These are phyloP conservation scores for Trichomonas gallinae DNA, from an alignment of 208 protist genomes.

Conservation along the genomic window DNA sequence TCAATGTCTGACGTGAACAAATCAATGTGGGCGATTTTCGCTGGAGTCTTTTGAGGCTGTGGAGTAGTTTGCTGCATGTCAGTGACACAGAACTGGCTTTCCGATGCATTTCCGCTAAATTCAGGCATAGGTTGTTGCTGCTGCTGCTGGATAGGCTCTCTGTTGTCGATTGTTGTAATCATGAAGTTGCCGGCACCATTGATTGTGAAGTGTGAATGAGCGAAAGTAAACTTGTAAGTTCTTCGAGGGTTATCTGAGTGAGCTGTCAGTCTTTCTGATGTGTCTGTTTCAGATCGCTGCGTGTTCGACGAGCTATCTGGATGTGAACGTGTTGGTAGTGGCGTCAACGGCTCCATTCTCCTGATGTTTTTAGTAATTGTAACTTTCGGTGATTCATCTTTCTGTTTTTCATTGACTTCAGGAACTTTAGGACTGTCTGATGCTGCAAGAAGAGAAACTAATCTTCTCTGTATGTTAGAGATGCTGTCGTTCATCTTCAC, in stretches of 20 bases:
- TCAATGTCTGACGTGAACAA: not conserved
- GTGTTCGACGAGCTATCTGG: not conserved
- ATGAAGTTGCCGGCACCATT: not conserved
- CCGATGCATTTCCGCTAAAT: too few species aligned
- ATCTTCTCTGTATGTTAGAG: not conserved
- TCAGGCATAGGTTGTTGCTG: not conserved
- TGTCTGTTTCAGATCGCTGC: not conserved
- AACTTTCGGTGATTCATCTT: not conserved
- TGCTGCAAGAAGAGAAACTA: not conserved
- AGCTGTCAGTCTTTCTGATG: not conserved
- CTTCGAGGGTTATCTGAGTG: not conserved
- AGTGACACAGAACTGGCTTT: too few species aligned
- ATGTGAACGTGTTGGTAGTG: not conserved
- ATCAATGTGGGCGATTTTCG: not conserved
- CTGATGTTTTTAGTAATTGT: not conserved
- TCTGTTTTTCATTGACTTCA: not conserved
- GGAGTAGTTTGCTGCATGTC: too few species aligned
- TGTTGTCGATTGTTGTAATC: not conserved
- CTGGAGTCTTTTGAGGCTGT: not conserved
- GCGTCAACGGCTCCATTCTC: not conserved
- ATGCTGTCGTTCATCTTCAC: not conserved
- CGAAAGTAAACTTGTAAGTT: not conserved
- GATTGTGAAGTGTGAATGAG: not conserved
- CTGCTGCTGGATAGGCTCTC: not conserved
- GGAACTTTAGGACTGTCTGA: too few species aligned